Percentiles rank a stretch among this genome's conserved stretches.
Evolutionary conservation across 495 filamentous ascomycete species (phyloP).

Genomic region (Amniculicola lignicola): DNA sequence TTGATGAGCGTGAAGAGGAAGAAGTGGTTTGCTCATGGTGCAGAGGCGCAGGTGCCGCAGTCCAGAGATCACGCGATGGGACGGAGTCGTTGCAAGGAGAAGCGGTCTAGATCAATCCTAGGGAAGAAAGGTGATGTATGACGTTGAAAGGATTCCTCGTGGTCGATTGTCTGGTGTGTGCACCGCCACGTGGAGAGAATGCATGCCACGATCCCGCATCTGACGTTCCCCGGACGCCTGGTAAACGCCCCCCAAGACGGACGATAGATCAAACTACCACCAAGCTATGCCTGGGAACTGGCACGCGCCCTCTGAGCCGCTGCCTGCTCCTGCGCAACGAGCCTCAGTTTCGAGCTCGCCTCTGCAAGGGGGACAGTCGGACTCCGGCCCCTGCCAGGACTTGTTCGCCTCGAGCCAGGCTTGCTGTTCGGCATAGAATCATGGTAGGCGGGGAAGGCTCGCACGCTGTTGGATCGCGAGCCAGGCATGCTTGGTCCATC

Average conservation of each 20-base stretch:
- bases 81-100: too few species aligned
- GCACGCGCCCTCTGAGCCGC: neutral
- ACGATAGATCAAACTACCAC: neutral
- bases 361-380: constrained; percentile 10
- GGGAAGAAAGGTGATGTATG: neutral
- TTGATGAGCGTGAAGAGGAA: too few species aligned
- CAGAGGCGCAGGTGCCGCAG: too few species aligned
- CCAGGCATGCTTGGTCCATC: constrained; percentile 7
- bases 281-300: neutral
- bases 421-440: neutral
- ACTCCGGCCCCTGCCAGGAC: constrained; percentile 14
- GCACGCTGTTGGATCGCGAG: constrained; percentile 11
- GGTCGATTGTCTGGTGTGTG: neutral
- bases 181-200: too few species aligned
- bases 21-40: too few species aligned
- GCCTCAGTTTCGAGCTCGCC: constrained; percentile 9
- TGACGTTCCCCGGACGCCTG: neutral
- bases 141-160: neutral
- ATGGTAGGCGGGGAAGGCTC: neutral
- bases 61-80: too few species aligned
- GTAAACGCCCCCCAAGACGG: neutral
- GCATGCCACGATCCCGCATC: too few species aligned
- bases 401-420: neutral
- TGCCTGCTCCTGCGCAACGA: constrained; percentile 11
- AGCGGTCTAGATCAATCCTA: too few species aligned